Conservation (phyloP, 805 yeast species). For the Candida sphagnicola region DNA sequence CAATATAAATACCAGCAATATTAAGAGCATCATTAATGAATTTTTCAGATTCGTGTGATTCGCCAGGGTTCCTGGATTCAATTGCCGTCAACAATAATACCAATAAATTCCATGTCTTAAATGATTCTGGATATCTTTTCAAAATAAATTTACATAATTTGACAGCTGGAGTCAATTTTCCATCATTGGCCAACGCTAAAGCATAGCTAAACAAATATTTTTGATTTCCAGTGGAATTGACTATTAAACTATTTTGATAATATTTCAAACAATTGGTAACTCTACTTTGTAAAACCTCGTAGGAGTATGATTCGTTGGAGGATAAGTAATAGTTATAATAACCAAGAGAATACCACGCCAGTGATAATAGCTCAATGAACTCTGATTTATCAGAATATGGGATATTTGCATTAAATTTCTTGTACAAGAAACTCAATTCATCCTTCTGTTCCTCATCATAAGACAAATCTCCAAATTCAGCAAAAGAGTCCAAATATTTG, state of each 20-base stretch:
- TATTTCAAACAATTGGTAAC: constrained; percentile 14
- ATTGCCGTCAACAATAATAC: constrained; percentile 59
- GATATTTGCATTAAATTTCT: constrained; percentile 30
- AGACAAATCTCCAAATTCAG: constrained; percentile 19
- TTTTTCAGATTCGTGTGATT: constrained; percentile 46
- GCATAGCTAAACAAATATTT: constrained; percentile 41
- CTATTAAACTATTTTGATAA: constrained; percentile 33
- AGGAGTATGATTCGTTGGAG: constrained; percentile 21
- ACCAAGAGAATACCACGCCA: constrained; percentile 38
- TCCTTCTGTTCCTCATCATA: constrained; percentile 22
- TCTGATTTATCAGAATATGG: constrained; percentile 22
- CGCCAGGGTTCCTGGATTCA: constrained; percentile 36
- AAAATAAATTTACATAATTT: constrained; percentile 47
- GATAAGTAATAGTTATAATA: constrained; percentile 24
- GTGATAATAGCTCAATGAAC: constrained; percentile 25
- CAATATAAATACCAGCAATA: constrained; percentile 33
- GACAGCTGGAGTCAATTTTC: constrained; percentile 40
- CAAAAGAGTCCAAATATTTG: constrained; percentile 20
- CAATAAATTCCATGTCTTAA: constrained; percentile 65
- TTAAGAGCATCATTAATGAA: constrained; percentile 51
- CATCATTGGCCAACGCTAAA: constrained; percentile 40
- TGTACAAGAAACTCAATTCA: constrained; percentile 31
- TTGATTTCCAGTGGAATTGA: constrained; percentile 31
- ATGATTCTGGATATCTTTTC: constrained; percentile 49
- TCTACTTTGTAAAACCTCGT: constrained; percentile 13